A percentile compares a stretch with the other conserved stretches of the same genome.
These are phyloP conservation scores for Henningerozyma blattae DNA, from an alignment of 805 yeast genomes.

Conservation along the genomic window DNA sequence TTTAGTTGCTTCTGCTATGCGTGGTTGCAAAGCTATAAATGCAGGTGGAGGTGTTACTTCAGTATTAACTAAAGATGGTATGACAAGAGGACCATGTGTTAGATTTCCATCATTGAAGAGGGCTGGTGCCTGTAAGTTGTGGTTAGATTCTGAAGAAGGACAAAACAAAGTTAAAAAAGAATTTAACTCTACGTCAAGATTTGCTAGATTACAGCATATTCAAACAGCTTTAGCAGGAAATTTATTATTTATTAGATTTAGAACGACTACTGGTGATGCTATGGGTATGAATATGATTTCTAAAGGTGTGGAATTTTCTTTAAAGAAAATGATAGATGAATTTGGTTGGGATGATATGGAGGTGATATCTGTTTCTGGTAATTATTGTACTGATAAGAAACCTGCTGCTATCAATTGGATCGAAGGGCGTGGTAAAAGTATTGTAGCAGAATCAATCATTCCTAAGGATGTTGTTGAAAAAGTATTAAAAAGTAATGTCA, in stretches of 20 bases:
- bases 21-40: constrained; percentile 97
- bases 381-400: constrained; percentile 95
- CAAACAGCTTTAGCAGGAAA: constrained; percentile 94
- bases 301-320: constrained; percentile 86
- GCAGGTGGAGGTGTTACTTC: constrained; percentile 94
- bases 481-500: constrained; percentile 85
- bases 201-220: constrained; percentile 85
- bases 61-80: constrained; percentile 88
- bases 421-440: constrained; percentile 97
- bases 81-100: constrained; percentile 99
- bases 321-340: constrained; percentile 73
- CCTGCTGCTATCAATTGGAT: constrained; percentile 99
- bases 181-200: constrained; percentile 92
- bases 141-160: constrained; percentile 96
- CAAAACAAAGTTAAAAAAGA: constrained; percentile 71
- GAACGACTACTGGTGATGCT: constrained; percentile 99
- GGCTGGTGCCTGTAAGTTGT: constrained; percentile 89
- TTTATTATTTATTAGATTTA: constrained; percentile 76
- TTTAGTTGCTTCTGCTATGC: constrained; percentile 94
- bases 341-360: constrained; percentile 93
- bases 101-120: constrained; percentile 69
- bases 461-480: constrained; percentile 71
- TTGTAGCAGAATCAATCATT: constrained; percentile 89
- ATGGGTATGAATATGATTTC: constrained; percentile 99
- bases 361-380: constrained; percentile 87